These are phyloP conservation scores for Eutrema salsugineum DNA, from an alignment of 441 rosid species.

Conservation along the genomic window DNA sequence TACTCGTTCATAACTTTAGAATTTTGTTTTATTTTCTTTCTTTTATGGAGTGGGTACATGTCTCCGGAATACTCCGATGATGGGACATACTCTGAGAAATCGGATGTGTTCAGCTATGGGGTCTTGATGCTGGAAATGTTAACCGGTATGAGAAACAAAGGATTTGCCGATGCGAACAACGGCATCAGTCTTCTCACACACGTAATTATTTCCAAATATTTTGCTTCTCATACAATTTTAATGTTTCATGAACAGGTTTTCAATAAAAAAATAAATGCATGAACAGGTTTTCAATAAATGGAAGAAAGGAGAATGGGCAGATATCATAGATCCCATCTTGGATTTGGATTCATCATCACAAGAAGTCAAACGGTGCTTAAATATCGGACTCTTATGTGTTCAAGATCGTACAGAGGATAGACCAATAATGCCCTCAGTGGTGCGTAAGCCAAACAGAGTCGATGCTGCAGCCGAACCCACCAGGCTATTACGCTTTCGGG, in stretches of 20 bases:
- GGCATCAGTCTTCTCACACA: constrained; percentile 46
- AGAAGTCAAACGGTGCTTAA: neutral
- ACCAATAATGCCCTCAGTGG: neutral
- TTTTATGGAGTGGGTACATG: constrained; percentile 56
- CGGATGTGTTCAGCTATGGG: constrained; percentile 61
- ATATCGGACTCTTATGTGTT: neutral
- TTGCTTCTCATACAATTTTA: neutral
- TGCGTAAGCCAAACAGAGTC: neutral
- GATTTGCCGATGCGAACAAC: constrained; percentile 31
- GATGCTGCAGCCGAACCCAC: neutral
- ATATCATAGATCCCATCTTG: constrained; percentile 38
- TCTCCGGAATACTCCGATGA: constrained; percentile 67
- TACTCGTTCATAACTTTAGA: no score
- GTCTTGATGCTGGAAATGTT: constrained; percentile 62
- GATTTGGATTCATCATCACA: constrained; percentile 18
- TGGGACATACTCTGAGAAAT: constrained; percentile 58
- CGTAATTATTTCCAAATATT: constrained; percentile 27
- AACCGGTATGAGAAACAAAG: constrained; percentile 56
- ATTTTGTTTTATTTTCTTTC: neutral
- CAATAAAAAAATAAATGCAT: no score
- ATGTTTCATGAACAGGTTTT: no score
- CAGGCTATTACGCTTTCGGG: neutral
- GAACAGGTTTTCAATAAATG: constrained; percentile 58
- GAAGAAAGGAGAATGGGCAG: constrained; percentile 49
- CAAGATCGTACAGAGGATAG: neutral